A percentile compares a stretch with the other conserved stretches of the same genome.
These are phyloP conservation scores for Pneumocystis oryctolagi DNA, from an alignment of 1,139 yeast genomes.

Conservation along the genomic window DNA sequence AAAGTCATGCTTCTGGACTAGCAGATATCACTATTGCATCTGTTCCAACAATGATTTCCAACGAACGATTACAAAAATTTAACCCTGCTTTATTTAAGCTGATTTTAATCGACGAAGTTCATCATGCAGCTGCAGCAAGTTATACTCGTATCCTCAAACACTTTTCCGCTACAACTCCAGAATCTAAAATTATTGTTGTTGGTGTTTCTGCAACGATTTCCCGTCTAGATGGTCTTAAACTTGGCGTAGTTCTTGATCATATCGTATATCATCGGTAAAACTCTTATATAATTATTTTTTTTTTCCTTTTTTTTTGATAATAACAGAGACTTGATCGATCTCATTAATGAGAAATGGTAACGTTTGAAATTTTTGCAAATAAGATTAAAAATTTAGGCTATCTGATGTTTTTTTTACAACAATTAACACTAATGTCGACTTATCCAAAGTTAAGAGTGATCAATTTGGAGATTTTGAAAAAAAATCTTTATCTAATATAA, in stretches of 20 bases:
- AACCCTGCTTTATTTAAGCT: conserved; percentile 48
- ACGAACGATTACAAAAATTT: conserved; percentile 37
- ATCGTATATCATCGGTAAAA: conserved; percentile 52
- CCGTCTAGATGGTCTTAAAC: conserved; percentile 49
- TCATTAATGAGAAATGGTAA: conserved; percentile 41
- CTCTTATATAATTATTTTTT: conserved; percentile 1
- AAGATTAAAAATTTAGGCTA: conserved; percentile 30
- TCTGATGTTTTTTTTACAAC: conserved; percentile 55
- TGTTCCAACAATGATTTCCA: conserved; percentile 46
- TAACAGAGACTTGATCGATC: conserved; percentile 31
- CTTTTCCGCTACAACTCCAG: conserved; percentile 34
- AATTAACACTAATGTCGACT: conserved; percentile 32
- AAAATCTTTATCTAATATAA: conserved; percentile 36
- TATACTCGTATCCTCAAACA: conserved; percentile 46
- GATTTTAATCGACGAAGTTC: conserved; percentile 82
- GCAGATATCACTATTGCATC: conserved; percentile 67
- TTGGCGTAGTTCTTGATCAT: conserved; percentile 52
- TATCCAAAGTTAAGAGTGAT: conserved; percentile 22
- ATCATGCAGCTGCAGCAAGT: conserved; percentile 68
- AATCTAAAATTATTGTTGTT: conserved; percentile 40
- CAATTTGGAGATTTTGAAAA: conserved; percentile 41
- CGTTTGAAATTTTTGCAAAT: not conserved
- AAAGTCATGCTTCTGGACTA: conserved; percentile 25
- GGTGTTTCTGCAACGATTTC: conserved; percentile 80
- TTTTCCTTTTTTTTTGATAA: not conserved